Evolutionary conservation across 441 rosid genomes (phyloP).

Genomic region (Corymbia calophylla): DNA sequence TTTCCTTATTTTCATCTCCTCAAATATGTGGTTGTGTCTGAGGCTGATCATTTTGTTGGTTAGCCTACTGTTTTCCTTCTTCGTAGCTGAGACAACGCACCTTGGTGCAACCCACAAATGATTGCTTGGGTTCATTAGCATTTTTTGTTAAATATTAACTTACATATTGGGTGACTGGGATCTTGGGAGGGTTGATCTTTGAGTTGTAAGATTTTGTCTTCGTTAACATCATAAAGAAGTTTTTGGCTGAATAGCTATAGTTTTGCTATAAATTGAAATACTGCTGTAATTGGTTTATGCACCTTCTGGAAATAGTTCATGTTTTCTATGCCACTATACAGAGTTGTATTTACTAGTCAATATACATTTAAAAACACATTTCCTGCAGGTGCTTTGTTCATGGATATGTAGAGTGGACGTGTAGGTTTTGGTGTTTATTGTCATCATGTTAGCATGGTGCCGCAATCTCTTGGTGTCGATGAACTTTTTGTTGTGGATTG

Average conservation of each 20-base stretch:
- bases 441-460: not conserved
- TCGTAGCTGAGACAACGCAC: not conserved
- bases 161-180: not conserved
- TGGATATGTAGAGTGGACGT: not conserved
- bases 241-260: not conserved
- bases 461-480: not conserved
- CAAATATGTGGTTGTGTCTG: not conserved
- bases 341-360: not conserved
- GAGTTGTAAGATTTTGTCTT: not conserved
- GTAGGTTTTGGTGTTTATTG: not conserved
- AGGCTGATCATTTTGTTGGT: not conserved
- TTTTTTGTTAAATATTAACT: not conserved
- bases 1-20: too few species aligned
- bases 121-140: not conserved
- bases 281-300: not conserved
- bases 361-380: not conserved
- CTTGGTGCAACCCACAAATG: not conserved
- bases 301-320: not conserved
- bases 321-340: not conserved
- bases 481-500: not conserved
- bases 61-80: not conserved
- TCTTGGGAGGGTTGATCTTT: not conserved
- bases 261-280: not conserved
- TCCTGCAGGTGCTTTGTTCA: not conserved
- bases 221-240: not conserved